Evolutionary conservation across 2,329 filamentous ascomycete genomes (phyloP).

Genomic region (Moelleriella libera): DNA sequence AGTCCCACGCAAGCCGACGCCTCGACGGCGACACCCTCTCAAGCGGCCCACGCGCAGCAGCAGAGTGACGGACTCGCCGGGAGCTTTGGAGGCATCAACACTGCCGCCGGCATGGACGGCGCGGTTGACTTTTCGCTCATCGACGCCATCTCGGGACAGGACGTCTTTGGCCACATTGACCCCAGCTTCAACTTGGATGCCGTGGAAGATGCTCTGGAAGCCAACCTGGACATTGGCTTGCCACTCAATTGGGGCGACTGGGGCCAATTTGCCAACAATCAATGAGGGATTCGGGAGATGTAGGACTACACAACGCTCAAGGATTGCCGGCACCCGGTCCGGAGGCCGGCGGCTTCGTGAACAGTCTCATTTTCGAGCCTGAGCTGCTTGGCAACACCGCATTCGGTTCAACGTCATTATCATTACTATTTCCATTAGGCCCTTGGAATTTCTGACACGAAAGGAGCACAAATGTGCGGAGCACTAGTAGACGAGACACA

Average conservation of each 20-base stretch:
- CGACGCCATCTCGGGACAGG: conserved; percentile 31
- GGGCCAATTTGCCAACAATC: conserved; percentile 17
- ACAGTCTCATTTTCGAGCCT: too few species aligned
- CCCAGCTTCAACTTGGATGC: conserved; percentile 38
- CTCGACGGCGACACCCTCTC: conserved; percentile 3
- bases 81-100: conserved; percentile 13
- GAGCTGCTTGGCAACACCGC: too few species aligned
- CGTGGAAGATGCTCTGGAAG: conserved; percentile 38
- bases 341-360: too few species aligned
- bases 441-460: too few species aligned
- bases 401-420: too few species aligned
- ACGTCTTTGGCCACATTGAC: conserved; percentile 40
- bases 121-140: conserved; percentile 26
- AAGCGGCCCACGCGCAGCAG: conserved; percentile 3
- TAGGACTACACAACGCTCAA: too few species aligned
- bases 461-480: too few species aligned
- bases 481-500: too few species aligned
- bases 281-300: background rate
- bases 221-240: conserved; percentile 37
- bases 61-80: conserved; percentile 7
- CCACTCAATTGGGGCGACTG: conserved; percentile 37
- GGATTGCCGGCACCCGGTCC: too few species aligned
- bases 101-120: conserved; percentile 16
- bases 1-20: conserved; percentile 11
- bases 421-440: too few species aligned